A percentile compares a stretch with the other conserved stretches of the same genome.
Conservation (phyloP, 208 protist species). For the Acanthamoeba sp. region DNA sequence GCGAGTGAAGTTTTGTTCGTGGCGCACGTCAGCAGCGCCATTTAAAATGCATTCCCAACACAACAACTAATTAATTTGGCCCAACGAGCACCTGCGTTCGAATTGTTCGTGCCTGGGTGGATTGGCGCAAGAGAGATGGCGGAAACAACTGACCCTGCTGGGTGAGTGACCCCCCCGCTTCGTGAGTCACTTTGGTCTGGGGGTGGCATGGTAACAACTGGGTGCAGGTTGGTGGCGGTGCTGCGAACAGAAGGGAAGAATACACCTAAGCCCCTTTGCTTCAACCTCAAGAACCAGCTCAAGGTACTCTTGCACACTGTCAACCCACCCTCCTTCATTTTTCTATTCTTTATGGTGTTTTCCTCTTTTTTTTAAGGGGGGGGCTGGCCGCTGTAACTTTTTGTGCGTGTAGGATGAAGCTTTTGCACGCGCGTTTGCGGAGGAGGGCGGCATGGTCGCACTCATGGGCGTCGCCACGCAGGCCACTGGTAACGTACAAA, state of each 20-base stretch:
- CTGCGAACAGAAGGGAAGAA: conserved; percentile 29
- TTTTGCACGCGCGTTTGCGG: conserved; percentile 37
- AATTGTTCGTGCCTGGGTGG: too few species aligned
- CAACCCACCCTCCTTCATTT: neutral
- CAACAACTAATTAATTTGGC: neutral
- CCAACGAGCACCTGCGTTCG: neutral
- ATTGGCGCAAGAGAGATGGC: neutral
- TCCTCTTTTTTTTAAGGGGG: neutral
- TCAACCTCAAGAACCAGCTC: conserved; percentile 43
- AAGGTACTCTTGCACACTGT: neutral
- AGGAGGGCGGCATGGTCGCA: conserved; percentile 25
- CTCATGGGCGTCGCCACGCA: conserved; percentile 16
- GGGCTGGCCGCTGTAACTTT: neutral
- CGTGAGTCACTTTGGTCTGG: too few species aligned
- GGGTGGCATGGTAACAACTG: neutral
- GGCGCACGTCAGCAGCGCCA: neutral
- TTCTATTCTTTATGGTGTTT: neutral
- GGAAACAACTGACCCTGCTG: neutral
- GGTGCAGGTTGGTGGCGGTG: neutral
- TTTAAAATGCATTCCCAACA: neutral
- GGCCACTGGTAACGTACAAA: conserved; percentile 36
- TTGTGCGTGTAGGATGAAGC: conserved; percentile 39
- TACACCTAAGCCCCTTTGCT: neutral
- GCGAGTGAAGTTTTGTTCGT: too few species aligned
- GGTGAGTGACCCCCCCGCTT: too few species aligned